Evolutionary conservation across 1,284 basidiomycete species (phyloP).

Genomic region (Puccinia horiana): DNA sequence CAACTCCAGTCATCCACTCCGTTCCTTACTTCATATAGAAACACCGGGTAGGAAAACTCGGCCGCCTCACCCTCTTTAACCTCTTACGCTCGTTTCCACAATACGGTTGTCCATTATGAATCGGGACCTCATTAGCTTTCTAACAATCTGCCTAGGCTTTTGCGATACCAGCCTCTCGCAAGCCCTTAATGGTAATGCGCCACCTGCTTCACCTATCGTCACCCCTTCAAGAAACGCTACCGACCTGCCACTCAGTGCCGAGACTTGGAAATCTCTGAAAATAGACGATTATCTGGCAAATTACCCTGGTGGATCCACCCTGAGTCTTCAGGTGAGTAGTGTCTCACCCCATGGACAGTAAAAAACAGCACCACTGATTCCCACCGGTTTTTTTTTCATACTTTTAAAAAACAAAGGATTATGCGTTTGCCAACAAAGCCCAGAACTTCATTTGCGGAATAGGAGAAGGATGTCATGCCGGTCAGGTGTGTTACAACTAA

Average conservation of each 20-base stretch:
- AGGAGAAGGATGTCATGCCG: constrained; percentile 44
- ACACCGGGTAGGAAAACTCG: not conserved
- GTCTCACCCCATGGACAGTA: not conserved
- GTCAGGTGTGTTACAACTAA: constrained; percentile 11
- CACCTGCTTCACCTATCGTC: not conserved
- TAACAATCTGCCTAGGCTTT: not conserved
- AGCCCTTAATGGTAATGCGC: not conserved
- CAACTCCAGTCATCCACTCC: too few relatives aligned
- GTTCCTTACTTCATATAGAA: not conserved
- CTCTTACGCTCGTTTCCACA: not conserved
- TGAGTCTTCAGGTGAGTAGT: constrained; percentile 42
- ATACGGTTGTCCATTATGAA: not conserved
- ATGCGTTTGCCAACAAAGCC: constrained; percentile 39
- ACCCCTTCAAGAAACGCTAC: constrained; percentile 5
- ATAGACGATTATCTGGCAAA: constrained; percentile 37
- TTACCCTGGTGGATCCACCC: constrained; percentile 36
- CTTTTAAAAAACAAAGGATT: constrained; percentile 25
- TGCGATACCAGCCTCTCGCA: constrained; percentile 5
- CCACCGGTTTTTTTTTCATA: not conserved
- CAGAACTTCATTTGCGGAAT: constrained; percentile 50
- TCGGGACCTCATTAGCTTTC: not conserved
- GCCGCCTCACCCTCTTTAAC: not conserved
- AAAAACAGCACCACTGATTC: not conserved
- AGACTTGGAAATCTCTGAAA: constrained; percentile 38
- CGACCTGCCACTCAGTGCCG: constrained; percentile 22